phyloP scores from a whole-genome alignment of 495 filamentous ascomycete genomes.

The Neurospora sp. region DNA sequence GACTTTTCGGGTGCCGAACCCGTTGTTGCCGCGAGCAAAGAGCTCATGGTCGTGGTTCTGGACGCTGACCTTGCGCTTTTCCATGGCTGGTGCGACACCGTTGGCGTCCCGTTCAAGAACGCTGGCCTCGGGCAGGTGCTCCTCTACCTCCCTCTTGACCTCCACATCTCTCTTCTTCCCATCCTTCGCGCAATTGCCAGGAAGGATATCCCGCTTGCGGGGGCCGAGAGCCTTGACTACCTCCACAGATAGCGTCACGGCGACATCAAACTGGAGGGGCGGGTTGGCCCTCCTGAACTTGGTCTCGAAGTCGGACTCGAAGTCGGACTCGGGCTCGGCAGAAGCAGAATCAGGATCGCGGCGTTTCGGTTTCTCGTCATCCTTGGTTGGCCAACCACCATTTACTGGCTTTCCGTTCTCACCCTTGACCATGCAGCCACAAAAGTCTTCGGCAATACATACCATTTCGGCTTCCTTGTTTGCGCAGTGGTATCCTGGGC shows the following conservation, averaged over 20 bases:
- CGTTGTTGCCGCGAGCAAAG: not conserved
- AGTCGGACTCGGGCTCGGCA: not conserved
- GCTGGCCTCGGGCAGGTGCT: not conserved
- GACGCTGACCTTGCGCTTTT: not conserved
- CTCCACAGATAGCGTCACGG: not conserved
- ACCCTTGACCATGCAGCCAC: no score
- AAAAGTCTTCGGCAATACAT: no score
- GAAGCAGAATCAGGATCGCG: not conserved
- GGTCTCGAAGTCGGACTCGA: not conserved
- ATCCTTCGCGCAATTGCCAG: not conserved
- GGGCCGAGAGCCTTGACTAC: not conserved
- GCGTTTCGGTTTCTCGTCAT: not conserved
- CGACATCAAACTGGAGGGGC: not conserved
- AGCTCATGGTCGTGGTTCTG: not conserved
- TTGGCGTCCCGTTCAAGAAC: not conserved
- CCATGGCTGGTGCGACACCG: not conserved
- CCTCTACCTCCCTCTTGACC: not conserved
- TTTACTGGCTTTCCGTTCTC: no score
- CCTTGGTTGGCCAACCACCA: no score
- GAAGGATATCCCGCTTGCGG: not conserved
- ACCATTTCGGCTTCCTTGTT: no score
- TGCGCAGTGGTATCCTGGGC: no score
- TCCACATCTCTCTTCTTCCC: not conserved
- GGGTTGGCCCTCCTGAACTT: not conserved
- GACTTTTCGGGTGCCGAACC: not conserved